Evolutionary conservation across 768 basidiomycete genomes (phyloP), one percentile per base, ranked within the genome.

Genomic region (Rhodotorula kratochvilovae): DNA sequence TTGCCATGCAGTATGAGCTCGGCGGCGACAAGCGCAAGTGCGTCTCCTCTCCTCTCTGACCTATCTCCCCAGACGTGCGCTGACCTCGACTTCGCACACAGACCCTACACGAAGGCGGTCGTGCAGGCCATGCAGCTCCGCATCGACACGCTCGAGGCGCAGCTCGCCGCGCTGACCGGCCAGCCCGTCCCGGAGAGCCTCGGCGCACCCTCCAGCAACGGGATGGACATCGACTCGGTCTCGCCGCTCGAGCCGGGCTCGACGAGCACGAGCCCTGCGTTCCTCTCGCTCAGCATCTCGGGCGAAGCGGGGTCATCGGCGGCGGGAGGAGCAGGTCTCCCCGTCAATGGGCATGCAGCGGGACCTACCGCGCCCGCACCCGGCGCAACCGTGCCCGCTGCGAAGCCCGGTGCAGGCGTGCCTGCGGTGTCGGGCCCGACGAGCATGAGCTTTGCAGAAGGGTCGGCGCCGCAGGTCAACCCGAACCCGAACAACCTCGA

Each of bases 51-150:
- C 29, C 39, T 17, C 62, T 4, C 56, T 39, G 15, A 16, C 23
- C 16, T 23, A 17, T 35, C 23, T 21, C 2, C 25, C 60, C 50
- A 11, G 21, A 31, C n/a, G 8, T 5, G 16, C 19, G 53, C 53
- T 54, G 53, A 54, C 53, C 25, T 5, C 21, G 1, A 2, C 5
- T 43, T 39, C 53, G 33, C 35, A 31, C 23, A 3, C 55, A 71
- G 46, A 46, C 70, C 70, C 31, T 71, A 71, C 56, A 66, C 70
- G 31, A 71, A 71, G 45, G 65, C 70, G 13, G 70, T 71, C 46
- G 70, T 71, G 27, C 63, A 65, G 31, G 73, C 73, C 3, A 70
- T 74, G 68, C 73, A 74, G 57, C 67, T 67, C 27, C 66, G 73
- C 10, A 74, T 74, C 66, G 68, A 74, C 42, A 66, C 73, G 25